A percentile compares a stretch with the other conserved stretches of the same genome.
phyloP scores from a whole-genome alignment of 805 yeast genomes.

The Diddensiella transvaalensis region DNA sequence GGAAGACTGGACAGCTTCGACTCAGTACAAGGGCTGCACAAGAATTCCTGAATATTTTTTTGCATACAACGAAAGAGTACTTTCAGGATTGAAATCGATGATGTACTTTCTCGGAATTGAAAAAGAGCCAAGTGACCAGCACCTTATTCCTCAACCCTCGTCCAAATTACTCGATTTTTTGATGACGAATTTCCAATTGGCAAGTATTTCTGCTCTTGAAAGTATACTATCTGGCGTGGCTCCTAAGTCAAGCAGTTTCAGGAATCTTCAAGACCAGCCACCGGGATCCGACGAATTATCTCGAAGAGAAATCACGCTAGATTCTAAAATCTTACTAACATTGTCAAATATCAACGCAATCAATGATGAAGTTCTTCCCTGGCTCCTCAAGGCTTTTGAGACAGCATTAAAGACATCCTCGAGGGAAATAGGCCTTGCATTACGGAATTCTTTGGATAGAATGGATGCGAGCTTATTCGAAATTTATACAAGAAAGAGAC shows the following conservation, averaged over 20 bases:
- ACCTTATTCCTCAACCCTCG: slow-evolving; percentile 35
- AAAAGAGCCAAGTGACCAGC: slow-evolving; percentile 7
- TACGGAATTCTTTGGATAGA: slow-evolving; percentile 44
- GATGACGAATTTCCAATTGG: slow-evolving; percentile 16
- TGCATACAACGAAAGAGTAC: slow-evolving; percentile 38
- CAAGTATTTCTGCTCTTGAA: slow-evolving; percentile 26
- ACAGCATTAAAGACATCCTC: slow-evolving; percentile 45
- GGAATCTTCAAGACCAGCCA: neutral
- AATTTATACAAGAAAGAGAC: slow-evolving; percentile 49
- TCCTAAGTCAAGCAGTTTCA: neutral
- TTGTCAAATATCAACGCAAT: slow-evolving; percentile 53
- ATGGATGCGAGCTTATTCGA: slow-evolving; percentile 54
- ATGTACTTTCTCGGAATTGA: slow-evolving; percentile 14
- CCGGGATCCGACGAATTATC: slow-evolving; percentile 34
- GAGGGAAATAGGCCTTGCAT: slow-evolving; percentile 41
- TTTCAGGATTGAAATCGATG: slow-evolving; percentile 30
- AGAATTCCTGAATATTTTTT: slow-evolving; percentile 38
- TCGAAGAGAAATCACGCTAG: slow-evolving; percentile 45
- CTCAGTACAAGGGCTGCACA: slow-evolving; percentile 34
- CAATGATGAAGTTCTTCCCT: slow-evolving; percentile 45
- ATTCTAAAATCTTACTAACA: slow-evolving; percentile 47
- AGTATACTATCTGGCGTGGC: neutral
- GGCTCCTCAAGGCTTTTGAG: slow-evolving; percentile 48
- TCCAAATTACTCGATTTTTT: slow-evolving; percentile 30
- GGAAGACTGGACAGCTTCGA: slow-evolving; percentile 41